Evolutionary conservation across 2,329 filamentous ascomycete genomes (phyloP), one percentile per base, ranked within the genome.

Genomic region (Xylariaceae sp.): DNA sequence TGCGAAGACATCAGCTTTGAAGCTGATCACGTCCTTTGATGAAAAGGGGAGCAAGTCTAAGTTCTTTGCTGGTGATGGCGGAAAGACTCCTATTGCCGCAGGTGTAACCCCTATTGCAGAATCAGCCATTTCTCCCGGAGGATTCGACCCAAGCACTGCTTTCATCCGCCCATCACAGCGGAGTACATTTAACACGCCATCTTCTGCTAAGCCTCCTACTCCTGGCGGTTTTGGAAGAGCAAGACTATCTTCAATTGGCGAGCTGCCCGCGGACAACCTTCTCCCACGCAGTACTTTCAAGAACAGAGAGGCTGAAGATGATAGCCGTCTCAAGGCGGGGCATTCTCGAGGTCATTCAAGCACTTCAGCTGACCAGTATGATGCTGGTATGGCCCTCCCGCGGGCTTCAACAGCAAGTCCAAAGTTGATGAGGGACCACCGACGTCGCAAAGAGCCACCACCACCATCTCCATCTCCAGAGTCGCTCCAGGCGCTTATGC

Each of bases 51-150:
- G 73, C 19, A 83, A 84, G 50, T 80, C 83, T 42, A 82, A 80
- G 65, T 82, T 88, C 67, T 80, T 83, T 55, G 69, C 70, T 32
- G 69, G 65, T 5, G 80, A 83, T 40, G 77, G 74, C 27, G 78
- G 78, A 7, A 73, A 72, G 54, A 95, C 90, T 0, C 90, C 90
- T 0, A 85, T 90, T 54, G 86, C 86, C 8, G 83, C 83, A 1
- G 88, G 86, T n/a, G 79, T 87, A 1, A 97, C 92, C 0, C 92
- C 92, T 0, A 96, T 96, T 58, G 85, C 86, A 1, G 85, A 90
- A 54, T 87, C 86, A 32, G 86, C 85, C 2, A 68, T 83, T 34
- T 89, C 86, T 20, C 89, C 90, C 0, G 77, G 79, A 33, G 82
- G 79, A 56, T 79, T 72, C 39, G 82, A 85, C 12, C 79, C 77